phyloP scores from a whole-genome alignment of 73 alveolate species.

The Paramecium biaurelia region DNA sequence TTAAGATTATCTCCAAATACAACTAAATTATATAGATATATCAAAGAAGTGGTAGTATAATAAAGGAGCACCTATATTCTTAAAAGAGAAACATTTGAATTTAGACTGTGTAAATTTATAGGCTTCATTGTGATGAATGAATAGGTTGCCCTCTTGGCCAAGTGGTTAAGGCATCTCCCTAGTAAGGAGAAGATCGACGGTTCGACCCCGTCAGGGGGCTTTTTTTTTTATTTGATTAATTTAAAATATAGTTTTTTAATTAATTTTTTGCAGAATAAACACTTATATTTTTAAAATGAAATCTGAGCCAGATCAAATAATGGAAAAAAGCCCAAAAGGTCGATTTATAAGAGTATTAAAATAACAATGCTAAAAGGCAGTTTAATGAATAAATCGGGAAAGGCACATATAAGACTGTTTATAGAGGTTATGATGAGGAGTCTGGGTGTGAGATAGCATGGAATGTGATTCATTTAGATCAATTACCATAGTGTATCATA shows the following conservation, averaged over 20 bases:
- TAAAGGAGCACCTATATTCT: not conserved
- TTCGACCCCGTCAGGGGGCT: conserved; percentile 97
- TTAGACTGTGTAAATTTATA: not conserved
- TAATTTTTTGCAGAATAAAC: not conserved
- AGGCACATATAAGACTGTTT: conserved; percentile 96
- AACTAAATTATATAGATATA: no score
- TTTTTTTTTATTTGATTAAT: conserved; percentile 62
- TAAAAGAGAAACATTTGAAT: not conserved
- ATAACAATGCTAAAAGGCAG: conserved; percentile 4
- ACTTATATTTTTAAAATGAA: not conserved
- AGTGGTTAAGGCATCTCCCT: conserved; percentile 98
- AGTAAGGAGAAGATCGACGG: conserved; percentile 99
- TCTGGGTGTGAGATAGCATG: conserved; percentile 98
- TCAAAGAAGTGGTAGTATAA: not conserved
- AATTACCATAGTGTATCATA: conserved; percentile 67
- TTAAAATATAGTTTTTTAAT: not conserved
- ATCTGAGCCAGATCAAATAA: conserved; percentile 68
- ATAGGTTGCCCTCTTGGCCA: conserved; percentile 93
- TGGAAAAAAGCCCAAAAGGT: conserved; percentile 95
- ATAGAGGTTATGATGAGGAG: conserved; percentile 93
- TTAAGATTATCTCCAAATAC: not conserved
- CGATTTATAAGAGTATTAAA: conserved; percentile 80
- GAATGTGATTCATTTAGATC: conserved; percentile 89
- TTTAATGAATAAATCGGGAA: conserved; percentile 92
- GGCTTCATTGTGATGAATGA: not conserved